Conservation (phyloP, 129 eudicot species). For the Pulicaria dysenterica region DNA sequence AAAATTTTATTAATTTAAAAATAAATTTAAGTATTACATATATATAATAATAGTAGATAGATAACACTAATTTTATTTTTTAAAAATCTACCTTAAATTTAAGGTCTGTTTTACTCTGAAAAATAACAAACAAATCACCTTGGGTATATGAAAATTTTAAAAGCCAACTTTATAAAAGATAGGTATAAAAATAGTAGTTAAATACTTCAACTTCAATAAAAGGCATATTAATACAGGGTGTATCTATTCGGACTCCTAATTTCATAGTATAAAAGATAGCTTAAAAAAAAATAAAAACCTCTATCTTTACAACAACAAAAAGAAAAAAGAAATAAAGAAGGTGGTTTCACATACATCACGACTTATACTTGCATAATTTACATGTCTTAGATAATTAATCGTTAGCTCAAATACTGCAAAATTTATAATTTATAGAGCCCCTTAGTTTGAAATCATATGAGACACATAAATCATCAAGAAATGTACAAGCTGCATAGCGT, state of each 20-base stretch:
- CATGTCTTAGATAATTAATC: no score
- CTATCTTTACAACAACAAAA: no score
- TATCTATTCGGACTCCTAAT: background rate
- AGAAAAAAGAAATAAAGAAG: no score
- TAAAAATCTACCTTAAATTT: background rate
- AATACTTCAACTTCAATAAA: slow-evolving; percentile 9
- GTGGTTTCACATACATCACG: no score
- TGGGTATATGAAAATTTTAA: background rate
- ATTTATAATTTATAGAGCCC: no score
- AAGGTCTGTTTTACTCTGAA: background rate
- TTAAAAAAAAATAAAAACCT: background rate
- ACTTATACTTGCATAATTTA: no score
- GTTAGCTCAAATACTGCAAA: background rate
- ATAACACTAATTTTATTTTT: no score
- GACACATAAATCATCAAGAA: background rate
- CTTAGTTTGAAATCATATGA: no score
- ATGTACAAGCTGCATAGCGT: slow-evolving; percentile 17
- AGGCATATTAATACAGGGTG: background rate
- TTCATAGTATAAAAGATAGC: background rate
- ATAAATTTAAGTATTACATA: no score
- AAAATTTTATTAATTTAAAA: no score
- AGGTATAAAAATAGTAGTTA: background rate
- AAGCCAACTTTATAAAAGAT: background rate
- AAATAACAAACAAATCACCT: no score
- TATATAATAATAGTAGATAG: no score